Evolutionary conservation across 2,329 filamentous ascomycete genomes (phyloP), one percentile per base, ranked within the genome.

Genomic region (Plenodomus biglobosus): DNA sequence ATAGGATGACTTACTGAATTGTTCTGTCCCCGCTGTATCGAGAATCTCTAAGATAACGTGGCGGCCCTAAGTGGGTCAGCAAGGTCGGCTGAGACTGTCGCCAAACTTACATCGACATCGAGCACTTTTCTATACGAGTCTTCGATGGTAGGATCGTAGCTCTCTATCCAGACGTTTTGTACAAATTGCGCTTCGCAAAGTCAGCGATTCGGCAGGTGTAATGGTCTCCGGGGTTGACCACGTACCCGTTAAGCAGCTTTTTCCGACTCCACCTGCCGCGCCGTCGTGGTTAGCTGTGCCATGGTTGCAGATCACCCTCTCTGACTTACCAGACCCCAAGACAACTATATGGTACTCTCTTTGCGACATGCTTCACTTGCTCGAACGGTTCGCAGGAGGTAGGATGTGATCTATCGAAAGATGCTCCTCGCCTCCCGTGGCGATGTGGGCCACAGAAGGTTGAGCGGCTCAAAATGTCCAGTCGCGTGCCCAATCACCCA

Each of bases 81-180:
- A 35, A 35, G n/a, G 40, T 37, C 17, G 30, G 35, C 18, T 10
- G 21, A 41, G 30, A 17, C 8, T 20, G 37, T 37, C 36, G 8
- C 34, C 19, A 32, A 48, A 82, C 88, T 79, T 76, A 94, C 90
- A 80, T 96, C 90, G 54, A 96, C 88, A 61, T 91, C 78, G 47
- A 84, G 78, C 37, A 78, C 76, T 63, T 84, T 84, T 37, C 80
- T 74, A 59, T 84, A 84, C 11, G 80, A 83, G 62, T 84, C 81
- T 63, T 84, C 81, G 56, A 84, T 84, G 8, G 81, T 84, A 1
- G 81, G 81, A 66, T 84, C 81, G 67, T 84, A 84, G 56, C 78
- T 80, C 73, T 95, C 90, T 69, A 95, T 92, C 88, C 90, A 95
- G 63, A 95, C 87, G 75, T 94, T 92, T 73, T 94, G 90, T 43